A percentile compares a stretch with the other conserved stretches of the same genome.
phyloP scores from a whole-genome alignment of 2,329 filamentous ascomycete species.

The Elsinoe arachidis region DNA sequence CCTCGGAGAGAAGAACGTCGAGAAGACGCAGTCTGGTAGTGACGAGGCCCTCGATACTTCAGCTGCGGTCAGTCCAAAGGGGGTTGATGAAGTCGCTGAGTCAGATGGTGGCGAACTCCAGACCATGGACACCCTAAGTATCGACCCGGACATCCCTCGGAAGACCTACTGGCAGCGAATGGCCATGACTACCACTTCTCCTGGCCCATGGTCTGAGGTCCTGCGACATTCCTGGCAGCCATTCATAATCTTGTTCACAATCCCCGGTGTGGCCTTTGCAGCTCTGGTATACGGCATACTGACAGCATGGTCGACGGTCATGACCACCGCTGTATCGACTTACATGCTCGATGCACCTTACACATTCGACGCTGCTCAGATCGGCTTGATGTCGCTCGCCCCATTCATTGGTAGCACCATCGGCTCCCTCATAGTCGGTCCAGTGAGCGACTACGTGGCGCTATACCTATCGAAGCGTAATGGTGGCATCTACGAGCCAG shows the following conservation, averaged over 20 bases:
- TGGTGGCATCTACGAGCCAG: slow-evolving; percentile 29
- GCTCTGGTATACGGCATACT: slow-evolving; percentile 32
- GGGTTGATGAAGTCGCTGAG: slow-evolving; percentile 10
- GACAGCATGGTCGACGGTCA: slow-evolving; percentile 32
- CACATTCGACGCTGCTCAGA: slow-evolving; percentile 42
- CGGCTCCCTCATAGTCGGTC: slow-evolving; percentile 38
- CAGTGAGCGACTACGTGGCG: slow-evolving; percentile 37
- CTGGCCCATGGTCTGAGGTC: slow-evolving; percentile 24
- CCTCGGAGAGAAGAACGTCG: background rate
- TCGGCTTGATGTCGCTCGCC: slow-evolving; percentile 44
- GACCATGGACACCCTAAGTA: slow-evolving; percentile 20
- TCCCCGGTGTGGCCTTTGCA: slow-evolving; percentile 33
- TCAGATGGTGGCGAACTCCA: slow-evolving; percentile 14
- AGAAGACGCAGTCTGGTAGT: background rate
- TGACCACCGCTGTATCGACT: slow-evolving; percentile 29
- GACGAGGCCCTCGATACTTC: background rate
- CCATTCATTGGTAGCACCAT: slow-evolving; percentile 41
- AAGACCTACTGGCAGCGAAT: slow-evolving; percentile 39
- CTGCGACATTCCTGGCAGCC: slow-evolving; percentile 31
- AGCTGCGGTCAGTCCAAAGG: slow-evolving; percentile 15
- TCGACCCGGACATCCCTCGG: slow-evolving; percentile 26
- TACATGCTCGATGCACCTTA: slow-evolving; percentile 31
- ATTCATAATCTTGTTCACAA: slow-evolving; percentile 28
- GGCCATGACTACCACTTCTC: slow-evolving; percentile 27
- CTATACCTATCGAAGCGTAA: slow-evolving; percentile 27